Evolutionary conservation across 2,329 filamentous ascomycete species (phyloP).

Genomic region (Scortechinia acanthostroma): DNA sequence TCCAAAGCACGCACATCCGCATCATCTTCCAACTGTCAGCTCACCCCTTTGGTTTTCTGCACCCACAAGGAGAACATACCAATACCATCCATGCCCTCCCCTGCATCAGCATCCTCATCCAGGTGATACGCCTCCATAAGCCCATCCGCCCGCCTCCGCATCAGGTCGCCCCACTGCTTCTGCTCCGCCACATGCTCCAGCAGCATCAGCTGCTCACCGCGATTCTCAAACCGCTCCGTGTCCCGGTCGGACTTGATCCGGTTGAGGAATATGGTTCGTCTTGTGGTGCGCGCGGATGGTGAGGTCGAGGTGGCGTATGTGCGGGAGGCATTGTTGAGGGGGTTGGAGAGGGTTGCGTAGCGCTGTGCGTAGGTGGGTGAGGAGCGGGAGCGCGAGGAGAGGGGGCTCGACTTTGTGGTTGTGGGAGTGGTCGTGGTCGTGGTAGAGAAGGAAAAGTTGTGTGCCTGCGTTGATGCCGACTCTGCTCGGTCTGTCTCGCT

Average conservation of each 20-base stretch:
- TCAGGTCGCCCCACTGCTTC: conserved; percentile 24
- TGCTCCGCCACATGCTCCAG: conserved; percentile 28
- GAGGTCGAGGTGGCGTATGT: conserved; percentile 9
- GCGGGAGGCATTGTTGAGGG: conserved; percentile 14
- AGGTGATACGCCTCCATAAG: conserved; percentile 9
- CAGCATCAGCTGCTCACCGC: conserved; percentile 29
- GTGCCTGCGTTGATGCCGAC: background rate
- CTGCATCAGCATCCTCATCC: conserved; percentile 9
- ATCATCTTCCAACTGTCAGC: conserved; percentile 2
- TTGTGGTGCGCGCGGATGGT: conserved; percentile 17
- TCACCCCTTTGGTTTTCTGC: too few relatives aligned
- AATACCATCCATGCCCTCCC: conserved; percentile 11
- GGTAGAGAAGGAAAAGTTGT: background rate
- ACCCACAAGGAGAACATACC: too few relatives aligned
- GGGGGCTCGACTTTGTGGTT: background rate
- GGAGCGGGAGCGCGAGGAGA: background rate
- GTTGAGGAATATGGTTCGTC: conserved; percentile 28
- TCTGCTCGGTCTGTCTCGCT: background rate
- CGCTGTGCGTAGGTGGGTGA: conserved; percentile 20
- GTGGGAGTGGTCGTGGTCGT: background rate
- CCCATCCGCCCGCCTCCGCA: conserved; percentile 19
- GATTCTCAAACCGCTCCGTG: conserved; percentile 22
- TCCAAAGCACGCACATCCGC: conserved; percentile 17
- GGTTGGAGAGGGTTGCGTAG: conserved; percentile 21
- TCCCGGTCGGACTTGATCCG: conserved; percentile 27